Base-by-base conservation (phyloP, 2,329 filamentous ascomycete species). In the Kalmusia sp. region DNA sequence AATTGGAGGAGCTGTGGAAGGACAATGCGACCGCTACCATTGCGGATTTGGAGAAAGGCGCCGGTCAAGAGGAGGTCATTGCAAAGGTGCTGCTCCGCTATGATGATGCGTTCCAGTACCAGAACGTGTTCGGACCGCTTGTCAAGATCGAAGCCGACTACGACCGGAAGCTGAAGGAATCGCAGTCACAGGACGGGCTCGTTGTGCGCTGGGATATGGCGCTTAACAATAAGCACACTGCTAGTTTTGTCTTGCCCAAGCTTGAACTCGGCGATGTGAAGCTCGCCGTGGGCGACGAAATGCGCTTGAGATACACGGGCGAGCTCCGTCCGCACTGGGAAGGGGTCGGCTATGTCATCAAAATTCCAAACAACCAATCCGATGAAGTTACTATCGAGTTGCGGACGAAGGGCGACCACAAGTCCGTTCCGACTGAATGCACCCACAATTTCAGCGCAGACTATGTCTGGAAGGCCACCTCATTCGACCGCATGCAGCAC, bases 91-190 rank as follows among this genome's bases (percentile, higher is more conserved):
- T 97, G 21, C 81, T 98, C 35, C 91, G 92, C 64, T 99, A 99
- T 71, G 95, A 98, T 53, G 95, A 99, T 74, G 92, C 95, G 0
- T 99, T 92, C 73, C 93, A 99, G 70, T 99, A 99, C 68, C 95
- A 99, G 77, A 99, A 98, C 69, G 95, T 98, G 28, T 99, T 99
- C 73, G 95, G 95, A 0, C 95, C 95, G 0, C 82, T 99, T 12
- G 96, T 99, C 68, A 99, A 98, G 80, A 99, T 99, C 76, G 95
- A 99, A 75, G 96, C 95, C 37, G 95, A 99, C 76, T 99, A 99
- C 71, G 95, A 99, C 76, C 93, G 96, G 76, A 98, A 99, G 77
- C 83, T 99, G 65, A 99, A 99, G 78, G 95, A 99, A 74, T 92
- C 93, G 0, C 95, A 99, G 74, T 96, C 92, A 1, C 95, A 99